These are phyloP conservation scores for Endotrypanum monterogeii DNA, from an alignment of 208 protist species.

Conservation along the genomic window DNA sequence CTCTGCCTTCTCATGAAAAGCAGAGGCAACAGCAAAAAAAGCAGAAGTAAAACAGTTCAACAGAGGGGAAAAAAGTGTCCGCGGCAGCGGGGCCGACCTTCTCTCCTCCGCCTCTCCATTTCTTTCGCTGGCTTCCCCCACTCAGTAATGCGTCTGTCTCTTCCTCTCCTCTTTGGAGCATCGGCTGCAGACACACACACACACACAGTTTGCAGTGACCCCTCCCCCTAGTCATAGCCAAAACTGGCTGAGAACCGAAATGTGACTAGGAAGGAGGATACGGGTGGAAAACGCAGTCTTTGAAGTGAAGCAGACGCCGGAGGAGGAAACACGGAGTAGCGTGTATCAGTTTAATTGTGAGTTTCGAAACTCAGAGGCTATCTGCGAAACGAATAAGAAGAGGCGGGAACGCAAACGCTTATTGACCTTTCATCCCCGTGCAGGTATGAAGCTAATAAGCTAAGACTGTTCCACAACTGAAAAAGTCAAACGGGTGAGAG, in stretches of 20 bases:
- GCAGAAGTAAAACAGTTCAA: constrained; percentile 8
- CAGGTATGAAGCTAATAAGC: neutral
- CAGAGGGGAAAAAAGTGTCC: constrained; percentile 3
- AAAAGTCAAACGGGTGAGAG: neutral
- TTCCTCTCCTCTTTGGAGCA: neutral
- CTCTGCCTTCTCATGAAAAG: neutral
- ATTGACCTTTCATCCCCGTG: neutral
- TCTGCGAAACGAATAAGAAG: neutral
- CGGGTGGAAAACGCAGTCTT: constrained; percentile 11
- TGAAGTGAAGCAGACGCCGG: neutral
- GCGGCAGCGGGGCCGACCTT: neutral
- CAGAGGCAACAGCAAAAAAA: neutral
- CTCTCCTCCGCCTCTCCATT: constrained; percentile 5
- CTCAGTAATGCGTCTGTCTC: neutral
- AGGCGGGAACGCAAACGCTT: neutral
- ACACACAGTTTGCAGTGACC: neutral
- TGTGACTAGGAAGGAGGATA: neutral
- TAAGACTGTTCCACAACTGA: neutral
- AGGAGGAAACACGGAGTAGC: neutral
- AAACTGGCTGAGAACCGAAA: neutral
- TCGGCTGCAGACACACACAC: neutral
- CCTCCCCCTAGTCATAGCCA: neutral
- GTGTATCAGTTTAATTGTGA: too few species aligned
- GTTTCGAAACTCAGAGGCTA: neutral
- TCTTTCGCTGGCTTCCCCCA: neutral